phyloP scores from a whole-genome alignment of 352 stramenopile genomes.

The Globisporangium polare region DNA sequence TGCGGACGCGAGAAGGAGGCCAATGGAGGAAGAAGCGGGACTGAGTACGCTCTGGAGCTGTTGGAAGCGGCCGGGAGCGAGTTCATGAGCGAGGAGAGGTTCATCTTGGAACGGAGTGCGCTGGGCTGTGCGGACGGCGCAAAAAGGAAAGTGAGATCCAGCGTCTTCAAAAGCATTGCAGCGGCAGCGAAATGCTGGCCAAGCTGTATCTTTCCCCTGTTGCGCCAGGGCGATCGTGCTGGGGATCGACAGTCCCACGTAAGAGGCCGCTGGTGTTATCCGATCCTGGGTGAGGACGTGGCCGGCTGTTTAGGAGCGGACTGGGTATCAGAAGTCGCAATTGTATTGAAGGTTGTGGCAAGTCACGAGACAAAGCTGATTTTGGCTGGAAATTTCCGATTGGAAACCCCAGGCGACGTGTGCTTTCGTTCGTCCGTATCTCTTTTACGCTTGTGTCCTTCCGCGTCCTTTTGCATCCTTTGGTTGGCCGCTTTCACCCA shows the following conservation, averaged over 20 bases:
- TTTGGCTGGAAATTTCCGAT: not conserved
- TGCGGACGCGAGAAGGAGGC: not conserved
- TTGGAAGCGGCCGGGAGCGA: not conserved
- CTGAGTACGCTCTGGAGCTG: not conserved
- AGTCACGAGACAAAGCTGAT: not conserved
- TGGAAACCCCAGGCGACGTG: not conserved
- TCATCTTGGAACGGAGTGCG: slow-evolving; percentile 2
- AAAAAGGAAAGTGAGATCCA: slow-evolving; percentile 8
- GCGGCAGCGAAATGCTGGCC: not conserved
- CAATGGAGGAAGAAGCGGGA: not conserved
- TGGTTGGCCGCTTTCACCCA: not conserved
- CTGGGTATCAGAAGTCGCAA: too few relatives aligned
- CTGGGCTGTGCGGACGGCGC: not conserved
- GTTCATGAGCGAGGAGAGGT: slow-evolving; percentile 8
- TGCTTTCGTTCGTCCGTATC: not conserved
- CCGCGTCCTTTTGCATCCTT: not conserved
- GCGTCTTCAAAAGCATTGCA: not conserved
- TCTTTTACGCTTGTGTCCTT: not conserved
- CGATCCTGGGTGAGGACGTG: not conserved
- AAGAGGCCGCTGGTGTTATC: not conserved
- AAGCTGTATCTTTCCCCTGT: too few relatives aligned
- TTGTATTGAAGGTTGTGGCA: not conserved
- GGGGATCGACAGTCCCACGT: not conserved
- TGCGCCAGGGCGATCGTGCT: not conserved
- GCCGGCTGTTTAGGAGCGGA: not conserved